Evolutionary conservation across 2,329 filamentous ascomycete genomes (phyloP), one percentile per base, ranked within the genome.

Genomic region (Neospermospora avenae): DNA sequence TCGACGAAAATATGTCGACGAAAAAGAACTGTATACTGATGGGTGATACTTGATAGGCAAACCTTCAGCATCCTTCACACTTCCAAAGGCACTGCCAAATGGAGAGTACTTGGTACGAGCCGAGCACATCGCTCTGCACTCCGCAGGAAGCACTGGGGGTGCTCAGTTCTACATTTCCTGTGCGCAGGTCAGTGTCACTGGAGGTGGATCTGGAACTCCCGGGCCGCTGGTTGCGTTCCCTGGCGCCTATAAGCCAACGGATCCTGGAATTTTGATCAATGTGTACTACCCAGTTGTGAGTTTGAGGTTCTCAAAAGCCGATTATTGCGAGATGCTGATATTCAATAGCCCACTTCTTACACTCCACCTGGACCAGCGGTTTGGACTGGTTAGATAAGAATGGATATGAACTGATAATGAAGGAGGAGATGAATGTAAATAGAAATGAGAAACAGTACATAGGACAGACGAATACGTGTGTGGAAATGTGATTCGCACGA

Each of bases 121-220:
- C 4, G 74, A 75, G 63, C 73, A 74, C 49, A 74, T 74, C 53
- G 73, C 53, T 7, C 59, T 69, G 6, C 67, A 70, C 42, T 53
- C 44, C 4, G 67, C 64, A 14, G 14, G 37, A 11, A 35, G 18
- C 14, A 41, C 57, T 16, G 63, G 63, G 16, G 68, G 67, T 46
- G 68, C 67, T 8, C 68, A 70, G 13, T 69, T 68, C 49, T 70
- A 68, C 55, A 48, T 77, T 52, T 72, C 72, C 5, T 79, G 77
- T 58, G 72, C 72, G 4, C 76, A 79, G 62, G 66, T 78, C 57
- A 76, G 71, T 49, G 71, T 78, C n/a, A 76, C 76, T 0, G 75
- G 73, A n/a, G 75, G 76, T 8, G 77, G 76, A 14, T 72, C 59
- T 57, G 71, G 74, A 20, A 70, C 63, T 10, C 76, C 76, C 1